Base-by-base conservation (phyloP, 2,329 filamentous ascomycete genomes). In the Chaetomium sp. region DNA sequence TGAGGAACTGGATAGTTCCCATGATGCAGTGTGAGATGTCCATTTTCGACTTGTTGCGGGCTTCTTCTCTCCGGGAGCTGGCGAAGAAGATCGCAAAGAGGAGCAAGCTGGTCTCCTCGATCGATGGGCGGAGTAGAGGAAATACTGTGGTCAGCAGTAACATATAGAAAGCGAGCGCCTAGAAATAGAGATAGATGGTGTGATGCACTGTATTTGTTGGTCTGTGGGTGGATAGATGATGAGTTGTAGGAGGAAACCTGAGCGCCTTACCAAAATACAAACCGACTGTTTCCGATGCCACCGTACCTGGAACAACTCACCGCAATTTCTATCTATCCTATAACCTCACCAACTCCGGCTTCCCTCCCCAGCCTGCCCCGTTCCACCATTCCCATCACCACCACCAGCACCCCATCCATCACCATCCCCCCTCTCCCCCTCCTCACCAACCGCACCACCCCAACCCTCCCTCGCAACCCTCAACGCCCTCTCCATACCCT, bases 401-500 rank as follows among this genome's bases (percentile, higher is more conserved):
- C 23, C 57, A 19, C 25, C 21, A 59, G n/a, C 29, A 51, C 50
- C 45, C 57, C 45, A 31, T 33, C 29, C 50, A n/a, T 55, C 31
- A 56, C 31, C 31, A 25, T 25, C 53, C 21, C 56, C 56, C 33
- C 57, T 5, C 33, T 29, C 45, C 21, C 27, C 51, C 27, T 21
- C n/a, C 49, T 49, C 57, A 49, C 27, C 7, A 42, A 23, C 57
- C 1, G 35, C 27, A 8, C 19, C 60, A 23, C 45, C 45, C 16
- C 38, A 29, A 12, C 47, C 59, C 55, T 63, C 67, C 67, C 76
- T 79, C 49, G 90, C 77, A 70, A 83, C 87, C 68, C 92, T 85
- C 70, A 97, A 77, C 9, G 93, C 93, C 68, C 94, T 83, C 78
- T 85, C 85, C 83, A 99, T 89, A 23, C 90, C 88, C 70, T 92